These are phyloP conservation scores for Quercus tomentella DNA, from an alignment of 331 rosid species.

Conservation along the genomic window DNA sequence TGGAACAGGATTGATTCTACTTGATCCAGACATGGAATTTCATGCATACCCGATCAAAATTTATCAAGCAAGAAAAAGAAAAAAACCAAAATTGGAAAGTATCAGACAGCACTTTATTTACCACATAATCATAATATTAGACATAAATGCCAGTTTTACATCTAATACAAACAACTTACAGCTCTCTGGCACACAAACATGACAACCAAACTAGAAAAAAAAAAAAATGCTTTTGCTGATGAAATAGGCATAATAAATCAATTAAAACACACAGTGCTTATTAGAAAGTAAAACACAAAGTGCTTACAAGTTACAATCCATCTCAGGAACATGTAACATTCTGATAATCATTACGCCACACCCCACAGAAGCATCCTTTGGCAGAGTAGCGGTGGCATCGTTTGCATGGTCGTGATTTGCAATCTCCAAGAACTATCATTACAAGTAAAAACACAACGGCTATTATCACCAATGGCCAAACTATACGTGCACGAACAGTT, in stretches of 20 bases:
- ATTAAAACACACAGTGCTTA: background rate
- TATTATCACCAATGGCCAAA: constrained; percentile 26
- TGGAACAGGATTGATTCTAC: background rate
- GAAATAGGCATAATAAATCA: background rate
- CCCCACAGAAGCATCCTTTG: constrained; percentile 24
- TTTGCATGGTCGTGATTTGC: background rate
- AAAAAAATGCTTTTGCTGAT: background rate
- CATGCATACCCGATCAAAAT: background rate
- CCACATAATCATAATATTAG: background rate
- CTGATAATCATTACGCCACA: constrained; percentile 26
- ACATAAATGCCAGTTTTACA: background rate
- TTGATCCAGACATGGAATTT: background rate
- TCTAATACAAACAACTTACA: background rate
- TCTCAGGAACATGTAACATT: background rate
- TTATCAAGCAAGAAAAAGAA: background rate
- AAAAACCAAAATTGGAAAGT: background rate
- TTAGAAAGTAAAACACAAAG: no score
- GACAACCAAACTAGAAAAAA: background rate
- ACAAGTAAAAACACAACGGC: constrained; percentile 23
- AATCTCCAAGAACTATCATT: no score
- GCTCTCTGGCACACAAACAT: background rate
- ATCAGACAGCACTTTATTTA: background rate
- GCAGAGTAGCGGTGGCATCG: background rate
- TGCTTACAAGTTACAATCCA: background rate
- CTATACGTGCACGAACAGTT: constrained; percentile 17